phyloP scores from a whole-genome alignment of 371 early-diverging fungal species.

The Polyrhizophydium stewartii region DNA sequence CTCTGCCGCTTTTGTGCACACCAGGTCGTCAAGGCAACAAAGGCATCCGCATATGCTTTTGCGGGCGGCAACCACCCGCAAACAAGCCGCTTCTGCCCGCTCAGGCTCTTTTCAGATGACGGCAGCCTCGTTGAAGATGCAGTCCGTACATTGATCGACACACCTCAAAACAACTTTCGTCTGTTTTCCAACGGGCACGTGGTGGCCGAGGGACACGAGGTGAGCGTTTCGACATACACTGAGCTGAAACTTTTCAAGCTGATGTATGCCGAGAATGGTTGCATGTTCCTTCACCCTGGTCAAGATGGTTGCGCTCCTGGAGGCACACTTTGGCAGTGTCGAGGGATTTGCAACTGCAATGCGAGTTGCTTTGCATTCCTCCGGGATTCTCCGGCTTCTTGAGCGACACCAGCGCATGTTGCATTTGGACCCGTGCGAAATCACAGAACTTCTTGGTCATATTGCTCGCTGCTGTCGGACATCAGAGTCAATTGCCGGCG shows the following conservation, averaged over 20 bases:
- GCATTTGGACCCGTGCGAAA: not conserved
- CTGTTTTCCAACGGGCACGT: conserved; percentile 1
- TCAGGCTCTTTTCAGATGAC: conserved; percentile 14
- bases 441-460: too few species aligned
- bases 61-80: not conserved
- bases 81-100: conserved; percentile 17
- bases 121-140: conserved; percentile 8
- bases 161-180: conserved; percentile 20
- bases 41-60: not conserved
- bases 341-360: not conserved
- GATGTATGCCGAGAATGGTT: not conserved
- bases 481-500: too few species aligned
- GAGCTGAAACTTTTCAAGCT: not conserved
- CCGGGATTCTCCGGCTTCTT: not conserved
- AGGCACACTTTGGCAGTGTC: not conserved
- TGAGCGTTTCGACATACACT: not conserved
- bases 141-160: conserved; percentile 4
- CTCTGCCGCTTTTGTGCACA: conserved; percentile 24
- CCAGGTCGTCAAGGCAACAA: conserved; percentile 1
- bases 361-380: not conserved
- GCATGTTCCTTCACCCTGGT: not conserved
- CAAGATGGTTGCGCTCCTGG: not conserved
- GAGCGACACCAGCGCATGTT: not conserved
- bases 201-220: not conserved
- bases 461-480: too few species aligned